Percentiles rank a stretch among this genome's conserved stretches.
phyloP scores from a whole-genome alignment of 345 rosid species.

The Salix exigua region DNA sequence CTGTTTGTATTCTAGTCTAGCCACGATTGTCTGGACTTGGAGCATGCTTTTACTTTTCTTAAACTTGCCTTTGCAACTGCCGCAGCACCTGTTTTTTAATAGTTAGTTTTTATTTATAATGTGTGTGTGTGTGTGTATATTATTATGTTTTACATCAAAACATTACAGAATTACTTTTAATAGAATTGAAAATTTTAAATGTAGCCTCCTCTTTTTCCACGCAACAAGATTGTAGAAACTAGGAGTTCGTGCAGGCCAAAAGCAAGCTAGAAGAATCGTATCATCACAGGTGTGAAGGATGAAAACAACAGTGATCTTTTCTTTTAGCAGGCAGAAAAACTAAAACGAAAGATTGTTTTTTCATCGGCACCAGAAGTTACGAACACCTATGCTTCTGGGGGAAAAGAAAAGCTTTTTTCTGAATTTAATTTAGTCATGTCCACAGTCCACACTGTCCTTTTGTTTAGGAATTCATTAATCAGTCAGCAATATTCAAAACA shows the following conservation, averaged over 20 bases:
- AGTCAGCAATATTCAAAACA: too few relatives aligned
- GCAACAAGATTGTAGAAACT: background rate
- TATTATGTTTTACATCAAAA: too few relatives aligned
- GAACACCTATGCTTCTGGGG: slow-evolving; percentile 7
- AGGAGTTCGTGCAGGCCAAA: background rate
- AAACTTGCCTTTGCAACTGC: too few relatives aligned
- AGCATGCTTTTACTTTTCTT: rapidly evolving
- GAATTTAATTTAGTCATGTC: too few relatives aligned
- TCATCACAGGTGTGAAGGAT: background rate
- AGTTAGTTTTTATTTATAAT: too few relatives aligned
- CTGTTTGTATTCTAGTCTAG: background rate
- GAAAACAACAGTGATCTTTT: background rate
- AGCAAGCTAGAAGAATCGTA: background rate
- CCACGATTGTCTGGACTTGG: background rate
- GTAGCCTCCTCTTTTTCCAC: too few relatives aligned
- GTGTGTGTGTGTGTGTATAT: too few relatives aligned
- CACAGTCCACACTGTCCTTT: too few relatives aligned
- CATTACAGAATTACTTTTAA: background rate
- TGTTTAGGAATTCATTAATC: too few relatives aligned
- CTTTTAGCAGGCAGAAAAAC: background rate
- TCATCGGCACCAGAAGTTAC: background rate
- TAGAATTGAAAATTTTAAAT: too few relatives aligned
- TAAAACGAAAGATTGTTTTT: too few relatives aligned
- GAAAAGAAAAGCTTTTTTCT: slow-evolving; percentile 3
- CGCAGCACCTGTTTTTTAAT: too few relatives aligned